These are phyloP conservation scores for Fomitopsis palustris DNA, from an alignment of 1,284 basidiomycete genomes.

Conservation along the genomic window DNA sequence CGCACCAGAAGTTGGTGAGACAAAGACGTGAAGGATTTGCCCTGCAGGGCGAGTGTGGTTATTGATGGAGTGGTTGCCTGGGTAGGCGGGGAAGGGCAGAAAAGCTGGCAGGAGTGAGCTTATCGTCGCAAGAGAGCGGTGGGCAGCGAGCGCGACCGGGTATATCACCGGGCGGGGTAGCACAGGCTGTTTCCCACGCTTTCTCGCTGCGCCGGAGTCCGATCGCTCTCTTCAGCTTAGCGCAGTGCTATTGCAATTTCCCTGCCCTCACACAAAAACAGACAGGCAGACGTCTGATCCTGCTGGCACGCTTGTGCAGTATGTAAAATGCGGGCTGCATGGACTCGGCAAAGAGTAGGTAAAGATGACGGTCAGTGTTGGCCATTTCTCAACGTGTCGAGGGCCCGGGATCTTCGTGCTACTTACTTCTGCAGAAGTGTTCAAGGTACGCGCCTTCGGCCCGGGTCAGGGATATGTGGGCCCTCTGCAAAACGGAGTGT, in stretches of 20 bases:
- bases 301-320: background rate
- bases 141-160: constrained; percentile 18
- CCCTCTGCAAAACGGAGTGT: no score
- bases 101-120: constrained; percentile 40
- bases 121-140: constrained; percentile 38
- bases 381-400: no score
- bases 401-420: no score
- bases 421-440: no score
- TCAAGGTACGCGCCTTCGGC: no score
- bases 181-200: constrained; percentile 21
- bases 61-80: constrained; percentile 56
- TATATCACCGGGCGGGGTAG: constrained; percentile 24
- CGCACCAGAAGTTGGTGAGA: constrained; percentile 49
- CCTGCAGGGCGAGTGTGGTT: constrained; percentile 82
- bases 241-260: constrained; percentile 1
- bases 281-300: background rate
- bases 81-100: constrained; percentile 36
- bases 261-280: background rate
- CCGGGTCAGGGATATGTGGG: no score
- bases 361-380: no score
- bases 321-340: background rate
- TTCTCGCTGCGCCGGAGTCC: constrained; percentile 17
- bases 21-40: constrained; percentile 65
- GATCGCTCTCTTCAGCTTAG: background rate
- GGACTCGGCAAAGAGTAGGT: background rate